These are phyloP conservation scores for Auxenochlorella pyrenoidosa DNA, from an alignment of 139 green algal species.

Conservation along the genomic window DNA sequence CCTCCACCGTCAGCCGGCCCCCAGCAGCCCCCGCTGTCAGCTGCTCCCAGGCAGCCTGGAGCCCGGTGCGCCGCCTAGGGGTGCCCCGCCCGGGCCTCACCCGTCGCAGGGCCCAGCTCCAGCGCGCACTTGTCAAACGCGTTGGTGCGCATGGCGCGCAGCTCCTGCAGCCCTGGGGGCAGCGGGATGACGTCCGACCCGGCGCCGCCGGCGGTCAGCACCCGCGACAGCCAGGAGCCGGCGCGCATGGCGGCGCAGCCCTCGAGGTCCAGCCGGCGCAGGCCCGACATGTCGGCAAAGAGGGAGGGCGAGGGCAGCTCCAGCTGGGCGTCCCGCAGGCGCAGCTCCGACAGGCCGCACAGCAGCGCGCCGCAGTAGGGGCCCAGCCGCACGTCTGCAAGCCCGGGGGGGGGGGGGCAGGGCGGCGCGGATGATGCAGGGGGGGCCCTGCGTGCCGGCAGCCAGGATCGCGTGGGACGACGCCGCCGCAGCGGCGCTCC, in stretches of 20 bases:
- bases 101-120: background rate
- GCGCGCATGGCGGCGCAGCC: conserved; percentile 18
- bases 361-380: conserved; percentile 32
- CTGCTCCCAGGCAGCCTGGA: too few relatives aligned
- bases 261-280: conserved; percentile 24
- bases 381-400: conserved; percentile 27
- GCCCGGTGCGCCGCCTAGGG: too few relatives aligned
- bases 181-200: background rate
- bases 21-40: too few relatives aligned
- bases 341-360: background rate
- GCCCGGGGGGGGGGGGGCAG: background rate
- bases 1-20: too few relatives aligned
- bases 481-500: background rate
- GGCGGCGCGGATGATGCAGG: background rate
- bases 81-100: too few relatives aligned
- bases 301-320: conserved; percentile 17
- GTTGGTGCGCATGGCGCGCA: conserved; percentile 9
- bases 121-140: conserved; percentile 33
- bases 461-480: background rate
- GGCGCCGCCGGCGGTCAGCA: conserved; percentile 2
- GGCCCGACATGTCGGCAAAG: conserved; percentile 19
- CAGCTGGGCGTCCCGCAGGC: conserved; percentile 1
- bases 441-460: background rate
- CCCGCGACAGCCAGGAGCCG: conserved; percentile 20
- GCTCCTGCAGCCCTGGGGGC: background rate